phyloP scores from a whole-genome alignment of 2,329 filamentous ascomycete species.

The Penicillium sp. region DNA sequence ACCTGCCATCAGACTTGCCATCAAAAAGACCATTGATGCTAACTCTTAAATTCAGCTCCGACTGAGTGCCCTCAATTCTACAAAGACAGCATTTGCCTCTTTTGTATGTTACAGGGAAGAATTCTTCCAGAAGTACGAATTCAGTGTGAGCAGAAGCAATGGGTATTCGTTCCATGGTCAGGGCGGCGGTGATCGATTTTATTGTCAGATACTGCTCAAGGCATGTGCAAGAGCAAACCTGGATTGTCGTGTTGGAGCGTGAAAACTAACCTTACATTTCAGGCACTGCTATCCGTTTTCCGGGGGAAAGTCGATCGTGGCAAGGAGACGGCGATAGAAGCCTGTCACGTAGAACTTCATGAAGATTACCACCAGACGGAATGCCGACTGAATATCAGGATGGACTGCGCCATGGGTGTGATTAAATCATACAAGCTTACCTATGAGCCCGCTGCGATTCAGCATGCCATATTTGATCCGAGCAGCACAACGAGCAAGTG shows the following conservation, averaged over 20 bases:
- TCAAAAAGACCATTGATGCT: not conserved
- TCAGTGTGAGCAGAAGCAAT: conserved; percentile 35
- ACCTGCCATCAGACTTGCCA: not conserved
- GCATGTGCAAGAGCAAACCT: conserved; percentile 31
- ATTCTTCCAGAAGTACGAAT: conserved; percentile 63
- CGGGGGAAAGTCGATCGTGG: conserved; percentile 60
- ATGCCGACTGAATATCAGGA: conserved; percentile 61
- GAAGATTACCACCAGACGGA: conserved; percentile 57
- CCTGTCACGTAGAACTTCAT: conserved; percentile 61
- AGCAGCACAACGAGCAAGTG: conserved; percentile 58
- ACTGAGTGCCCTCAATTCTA: conserved; percentile 61
- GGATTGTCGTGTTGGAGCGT: not conserved
- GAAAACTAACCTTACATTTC: not conserved
- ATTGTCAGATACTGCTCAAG: conserved; percentile 61
- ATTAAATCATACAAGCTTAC: conserved; percentile 66
- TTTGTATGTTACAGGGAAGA: conserved; percentile 54
- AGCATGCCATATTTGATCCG: conserved; percentile 65
- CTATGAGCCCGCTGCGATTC: conserved; percentile 62
- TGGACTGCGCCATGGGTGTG: conserved; percentile 64
- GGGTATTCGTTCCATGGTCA: conserved; percentile 9
- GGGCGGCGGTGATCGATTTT: conserved; percentile 48
- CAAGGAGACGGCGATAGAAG: conserved; percentile 60
- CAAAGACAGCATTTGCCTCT: conserved; percentile 64
- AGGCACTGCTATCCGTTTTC: conserved; percentile 62
- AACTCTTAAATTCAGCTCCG: conserved; percentile 48